phyloP scores from a whole-genome alignment of 164 flowering plant genomes.

The Stephania yunnanensis region DNA sequence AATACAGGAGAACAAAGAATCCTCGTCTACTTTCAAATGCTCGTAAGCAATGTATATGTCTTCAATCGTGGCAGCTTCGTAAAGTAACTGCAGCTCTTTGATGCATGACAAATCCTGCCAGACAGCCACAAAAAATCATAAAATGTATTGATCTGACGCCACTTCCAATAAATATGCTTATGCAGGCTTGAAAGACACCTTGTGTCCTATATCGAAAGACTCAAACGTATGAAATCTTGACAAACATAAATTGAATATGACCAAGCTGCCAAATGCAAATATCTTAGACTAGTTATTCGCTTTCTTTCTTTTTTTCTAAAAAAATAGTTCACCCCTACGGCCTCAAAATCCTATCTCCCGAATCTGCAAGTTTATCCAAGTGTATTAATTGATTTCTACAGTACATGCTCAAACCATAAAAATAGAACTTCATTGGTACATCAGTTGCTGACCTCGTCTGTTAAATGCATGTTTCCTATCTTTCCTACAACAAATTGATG shows the following conservation, averaged over 20 bases:
- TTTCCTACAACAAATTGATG: not conserved
- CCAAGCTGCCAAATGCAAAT: not conserved
- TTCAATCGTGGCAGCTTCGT: conserved; percentile 82
- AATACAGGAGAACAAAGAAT: conserved; percentile 76
- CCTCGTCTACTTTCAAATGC: conserved; percentile 75
- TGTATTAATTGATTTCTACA: not conserved
- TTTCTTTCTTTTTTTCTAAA: not conserved
- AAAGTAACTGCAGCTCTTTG: conserved; percentile 63
- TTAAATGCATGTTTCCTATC: not conserved
- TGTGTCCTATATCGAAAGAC: not conserved
- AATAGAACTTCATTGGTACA: not conserved
- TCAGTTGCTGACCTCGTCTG: not conserved
- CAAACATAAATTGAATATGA: not conserved
- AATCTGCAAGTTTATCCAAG: not conserved
- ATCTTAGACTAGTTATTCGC: not conserved
- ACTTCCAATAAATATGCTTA: not conserved
- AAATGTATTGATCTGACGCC: not conserved
- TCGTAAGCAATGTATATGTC: conserved; percentile 87
- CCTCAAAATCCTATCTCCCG: not conserved
- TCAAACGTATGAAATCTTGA: not conserved
- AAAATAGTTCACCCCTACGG: not conserved
- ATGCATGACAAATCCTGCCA: conserved; percentile 87
- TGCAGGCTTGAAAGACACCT: not conserved
- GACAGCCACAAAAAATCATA: conserved; percentile 10
- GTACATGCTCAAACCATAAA: not conserved